A percentile compares a stretch with the other conserved stretches of the same genome.
phyloP scores from a whole-genome alignment of 2,329 filamentous ascomycete species.

The Plenodomus lindquistii region DNA sequence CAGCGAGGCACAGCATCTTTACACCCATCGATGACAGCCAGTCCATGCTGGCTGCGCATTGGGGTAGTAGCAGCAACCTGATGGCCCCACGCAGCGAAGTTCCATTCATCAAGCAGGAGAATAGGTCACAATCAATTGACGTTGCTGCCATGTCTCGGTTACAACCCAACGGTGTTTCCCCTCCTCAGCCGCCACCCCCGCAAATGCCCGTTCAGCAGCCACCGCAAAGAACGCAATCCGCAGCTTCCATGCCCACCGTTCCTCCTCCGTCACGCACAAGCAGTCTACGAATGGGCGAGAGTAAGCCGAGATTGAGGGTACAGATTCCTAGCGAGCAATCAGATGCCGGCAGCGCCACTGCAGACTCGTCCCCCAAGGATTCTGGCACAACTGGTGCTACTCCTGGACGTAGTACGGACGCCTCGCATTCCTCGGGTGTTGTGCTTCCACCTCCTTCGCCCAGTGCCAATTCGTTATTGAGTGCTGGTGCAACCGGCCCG shows the following conservation, averaged over 20 bases:
- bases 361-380: conserved; percentile 67
- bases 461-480: conserved; percentile 81
- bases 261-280: conserved; percentile 72
- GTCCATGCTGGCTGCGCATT: conserved; percentile 84
- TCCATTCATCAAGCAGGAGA: conserved; percentile 48
- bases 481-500: conserved; percentile 87
- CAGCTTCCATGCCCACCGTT: conserved; percentile 70
- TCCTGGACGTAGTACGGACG: conserved; percentile 58
- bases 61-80: conserved; percentile 58
- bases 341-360: conserved; percentile 74
- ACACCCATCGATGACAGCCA: conserved; percentile 94
- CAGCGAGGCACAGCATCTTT: conserved; percentile 88
- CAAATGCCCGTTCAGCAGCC: conserved; percentile 34
- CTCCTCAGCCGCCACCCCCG: conserved; percentile 55
- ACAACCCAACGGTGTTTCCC: conserved; percentile 52
- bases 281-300: conserved; percentile 69
- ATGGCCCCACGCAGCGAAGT: conserved; percentile 51
- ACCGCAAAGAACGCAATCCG: conserved; percentile 57
- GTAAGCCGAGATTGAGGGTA: conserved; percentile 83
- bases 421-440: conserved; percentile 68
- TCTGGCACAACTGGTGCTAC: conserved; percentile 63
- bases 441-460: conserved; percentile 93
- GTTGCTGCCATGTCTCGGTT: conserved; percentile 56
- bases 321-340: conserved; percentile 93
- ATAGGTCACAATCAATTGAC: conserved; percentile 68